Evolutionary conservation across 192 early-diverging fungal species (phyloP), one percentile per base, ranked within the genome.

Genomic region (Coemansia sp.): DNA sequence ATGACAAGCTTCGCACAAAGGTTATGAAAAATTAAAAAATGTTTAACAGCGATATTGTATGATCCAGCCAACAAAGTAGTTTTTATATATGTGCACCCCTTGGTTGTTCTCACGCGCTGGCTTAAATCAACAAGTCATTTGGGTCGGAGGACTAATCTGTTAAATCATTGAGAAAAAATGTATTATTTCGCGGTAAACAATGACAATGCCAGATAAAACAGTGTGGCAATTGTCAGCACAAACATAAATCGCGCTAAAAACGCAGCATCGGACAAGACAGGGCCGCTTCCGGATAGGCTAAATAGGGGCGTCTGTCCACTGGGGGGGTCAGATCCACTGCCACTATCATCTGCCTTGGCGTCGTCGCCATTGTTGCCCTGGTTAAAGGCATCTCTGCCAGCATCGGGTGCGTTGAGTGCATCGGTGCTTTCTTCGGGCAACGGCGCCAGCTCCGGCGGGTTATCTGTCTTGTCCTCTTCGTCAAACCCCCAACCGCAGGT

Each of bases 401-500:
- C n/a, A n/a, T n/a, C n/a, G n/a, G n/a, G n/a, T n/a, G n/a, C n/a
- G n/a, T n/a, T n/a, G n/a, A n/a, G n/a, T n/a, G 56, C 28, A 17
- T 60, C 59, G 38, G 59, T 29, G 34, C 40, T 48, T 45, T 60
- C 59, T 3, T 60, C 59, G 33, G 59, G 40, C 42, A 60, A 4
- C 40, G 59, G 59, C 34, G 56, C 20, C 59, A 60, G 40, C 45
- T 45, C 59, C 22, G 18, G 38, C 30, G 60, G 12, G 20, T 45
- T 64, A 51, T 73, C 77, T 48, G 65, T 67, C 65, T 82, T 73
- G 71, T 73, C 76, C 67, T 50, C 63, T 32, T 33, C 48, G 80
- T 82, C 80, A 82, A 82, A 82, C 74, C 25, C 74, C 49, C 80
- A 83, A 75, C 73, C 60, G 66, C 52, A 90, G 66, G 64, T 90